Base-by-base conservation (phyloP, 139 green algal species). In the Volvox reticuliferus region DNA sequence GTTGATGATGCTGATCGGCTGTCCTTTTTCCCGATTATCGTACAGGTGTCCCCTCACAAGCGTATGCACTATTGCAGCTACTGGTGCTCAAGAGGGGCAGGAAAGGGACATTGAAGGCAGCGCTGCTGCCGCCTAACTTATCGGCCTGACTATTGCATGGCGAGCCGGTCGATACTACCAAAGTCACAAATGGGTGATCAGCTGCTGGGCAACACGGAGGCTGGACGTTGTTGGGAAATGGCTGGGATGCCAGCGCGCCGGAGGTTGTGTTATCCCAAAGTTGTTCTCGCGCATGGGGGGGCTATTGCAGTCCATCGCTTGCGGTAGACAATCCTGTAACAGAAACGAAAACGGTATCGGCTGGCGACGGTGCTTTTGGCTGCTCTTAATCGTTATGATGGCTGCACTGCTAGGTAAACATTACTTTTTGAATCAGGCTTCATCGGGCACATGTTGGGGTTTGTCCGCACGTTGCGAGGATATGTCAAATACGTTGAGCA, bases 21-120 rank as follows among this genome's bases (percentile, higher is more conserved):
- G n/a, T 20, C 32, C 83, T 62, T 35, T 2, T 67, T 35, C 12
- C 80, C 5, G 1, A 14, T 82, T 76, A 32, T 21, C 63, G 33
- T 37, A 35, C 37, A 91, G 85, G 44, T 93, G 90, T 35, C 86
- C 90, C 21, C 65, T 93, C 13, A 88, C 90, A 2, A 93, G 90
- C 75, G 86, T 93, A 0, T 93, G 90, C 50, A 93, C 85, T 18
- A 36, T 79, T 36, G 71, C 71, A 18, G 16, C 71, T 26, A 75
- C 67, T 26, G 67, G 12, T 5, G 22, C 24, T 26, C 67, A 75
- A 12, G 67, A 26, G 67, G 22, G 24, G 22, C 22, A 75, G 67
- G 9, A 26, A 3, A 75, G 67, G 67, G 6, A 75, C 67, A 14
- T 26, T 75, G 24, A 75, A 24, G 24, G 67, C 24, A 75, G 22